Conservation (phyloP, 2,329 filamentous ascomycete species). For the Aspergillus costaricaensis region DNA sequence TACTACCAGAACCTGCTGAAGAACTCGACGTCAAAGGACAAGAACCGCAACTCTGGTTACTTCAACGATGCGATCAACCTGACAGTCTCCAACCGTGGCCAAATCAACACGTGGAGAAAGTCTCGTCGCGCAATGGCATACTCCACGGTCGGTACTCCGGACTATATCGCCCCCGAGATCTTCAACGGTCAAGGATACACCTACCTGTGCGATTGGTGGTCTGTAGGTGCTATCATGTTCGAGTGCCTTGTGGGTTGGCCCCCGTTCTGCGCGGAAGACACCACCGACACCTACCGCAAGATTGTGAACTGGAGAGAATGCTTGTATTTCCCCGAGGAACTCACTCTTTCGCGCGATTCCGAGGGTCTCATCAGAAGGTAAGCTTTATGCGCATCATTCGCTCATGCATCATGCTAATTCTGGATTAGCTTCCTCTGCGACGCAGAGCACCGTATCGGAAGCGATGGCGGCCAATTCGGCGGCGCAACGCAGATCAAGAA, state of each 20-base stretch:
- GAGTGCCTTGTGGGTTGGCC: conserved; percentile 98
- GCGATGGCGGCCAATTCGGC: conserved; percentile 58
- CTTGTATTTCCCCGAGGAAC: conserved; percentile 94
- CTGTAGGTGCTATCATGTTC: conserved; percentile 98
- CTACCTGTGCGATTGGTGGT: conserved; percentile 99
- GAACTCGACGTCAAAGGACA: conserved; percentile 68
- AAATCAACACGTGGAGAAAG: conserved; percentile 98
- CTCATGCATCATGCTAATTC: conserved; percentile 26
- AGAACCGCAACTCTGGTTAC: conserved; percentile 89
- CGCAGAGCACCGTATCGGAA: conserved; percentile 85
- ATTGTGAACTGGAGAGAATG: conserved; percentile 98
- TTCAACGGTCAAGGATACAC: conserved; percentile 96
- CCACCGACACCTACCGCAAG: conserved; percentile 97
- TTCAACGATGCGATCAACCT: conserved; percentile 93
- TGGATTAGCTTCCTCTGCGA: conserved; percentile 81
- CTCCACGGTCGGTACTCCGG: conserved; percentile 95
- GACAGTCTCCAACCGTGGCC: conserved; percentile 93
- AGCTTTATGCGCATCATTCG: conserved; percentile 30
- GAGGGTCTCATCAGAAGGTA: conserved; percentile 92
- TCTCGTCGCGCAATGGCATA: conserved; percentile 95
- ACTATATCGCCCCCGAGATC: conserved; percentile 98
- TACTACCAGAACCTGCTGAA: conserved; percentile 97
- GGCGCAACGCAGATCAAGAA: conserved; percentile 90
- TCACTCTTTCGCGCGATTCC: conserved; percentile 82
- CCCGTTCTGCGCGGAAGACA: conserved; percentile 96